Conservation (phyloP, 768 basidiomycete genomes). For the Amanita exitialis region DNA sequence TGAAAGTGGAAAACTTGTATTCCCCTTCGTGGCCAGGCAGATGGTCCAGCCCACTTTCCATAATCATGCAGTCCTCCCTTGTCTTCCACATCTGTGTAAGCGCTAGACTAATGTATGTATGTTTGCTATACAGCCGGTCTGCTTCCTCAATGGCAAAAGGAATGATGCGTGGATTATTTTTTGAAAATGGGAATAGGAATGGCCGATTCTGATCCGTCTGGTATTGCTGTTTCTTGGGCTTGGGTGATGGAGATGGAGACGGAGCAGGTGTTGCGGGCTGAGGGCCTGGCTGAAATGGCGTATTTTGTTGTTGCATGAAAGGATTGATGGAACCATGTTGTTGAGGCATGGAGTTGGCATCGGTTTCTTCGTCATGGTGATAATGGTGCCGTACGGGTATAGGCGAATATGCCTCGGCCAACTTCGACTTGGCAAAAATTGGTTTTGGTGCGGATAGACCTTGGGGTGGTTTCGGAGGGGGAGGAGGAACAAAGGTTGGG, state of each 20-base stretch:
- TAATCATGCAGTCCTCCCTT: slow-evolving; percentile 89
- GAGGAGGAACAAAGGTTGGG: slow-evolving; percentile 78
- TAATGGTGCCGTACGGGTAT: slow-evolving; percentile 93
- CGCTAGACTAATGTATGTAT: slow-evolving; percentile 85
- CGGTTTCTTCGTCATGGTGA: slow-evolving; percentile 61
- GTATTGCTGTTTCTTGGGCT: slow-evolving; percentile 97
- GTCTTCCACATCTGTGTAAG: slow-evolving; percentile 94
- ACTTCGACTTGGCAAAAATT: slow-evolving; percentile 38
- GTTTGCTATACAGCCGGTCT: slow-evolving; percentile 77
- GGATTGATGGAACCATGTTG: slow-evolving; percentile 17
- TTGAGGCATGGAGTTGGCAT: slow-evolving; percentile 13
- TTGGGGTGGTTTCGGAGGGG: slow-evolving; percentile 24
- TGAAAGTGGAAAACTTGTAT: slow-evolving; percentile 40
- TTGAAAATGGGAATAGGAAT: slow-evolving; percentile 92
- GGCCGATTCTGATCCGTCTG: slow-evolving; percentile 94
- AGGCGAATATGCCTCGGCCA: slow-evolving; percentile 87
- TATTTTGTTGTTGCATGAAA: slow-evolving; percentile 23
- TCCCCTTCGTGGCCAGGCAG: slow-evolving; percentile 61
- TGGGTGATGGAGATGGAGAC: slow-evolving; percentile 64
- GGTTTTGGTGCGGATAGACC: slow-evolving; percentile 22
- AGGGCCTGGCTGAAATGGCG: slow-evolving; percentile 13
- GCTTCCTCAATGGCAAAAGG: slow-evolving; percentile 97
- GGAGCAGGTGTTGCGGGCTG: slow-evolving; percentile 89
- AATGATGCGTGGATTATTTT: slow-evolving; percentile 50
- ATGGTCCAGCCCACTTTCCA: slow-evolving; percentile 84